Evolutionary conservation across 306 rosid species (phyloP).

Genomic region (Cicer arietinum): DNA sequence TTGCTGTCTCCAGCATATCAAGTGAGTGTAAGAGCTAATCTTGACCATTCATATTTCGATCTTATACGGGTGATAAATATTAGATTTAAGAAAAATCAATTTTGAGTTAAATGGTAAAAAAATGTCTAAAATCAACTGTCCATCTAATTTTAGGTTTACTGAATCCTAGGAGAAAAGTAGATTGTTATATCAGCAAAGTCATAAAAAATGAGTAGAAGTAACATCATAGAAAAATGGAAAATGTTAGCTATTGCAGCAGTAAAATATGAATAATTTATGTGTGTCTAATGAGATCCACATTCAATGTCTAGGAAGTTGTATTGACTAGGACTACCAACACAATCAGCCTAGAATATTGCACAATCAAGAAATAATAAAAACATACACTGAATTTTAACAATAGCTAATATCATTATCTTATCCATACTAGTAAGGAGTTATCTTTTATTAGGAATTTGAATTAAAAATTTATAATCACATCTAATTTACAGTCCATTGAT

Average conservation of each 20-base stretch:
- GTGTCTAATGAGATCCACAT: too few species aligned
- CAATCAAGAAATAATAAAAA: too few species aligned
- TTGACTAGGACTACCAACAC: too few species aligned
- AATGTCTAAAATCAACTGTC: slow-evolving; percentile 30
- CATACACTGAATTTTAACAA: too few species aligned
- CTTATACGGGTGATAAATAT: neutral
- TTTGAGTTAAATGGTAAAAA: neutral
- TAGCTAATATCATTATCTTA: slow-evolving; percentile 14
- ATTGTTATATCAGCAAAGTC: neutral
- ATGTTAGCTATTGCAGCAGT: neutral
- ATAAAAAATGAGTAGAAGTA: slow-evolving; percentile 10
- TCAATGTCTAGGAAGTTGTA: too few species aligned
- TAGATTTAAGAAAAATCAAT: neutral
- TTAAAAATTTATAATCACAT: neutral
- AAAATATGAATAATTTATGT: too few species aligned
- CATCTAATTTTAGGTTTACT: slow-evolving; percentile 19
- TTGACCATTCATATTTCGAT: neutral
- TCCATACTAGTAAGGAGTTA: slow-evolving; percentile 9
- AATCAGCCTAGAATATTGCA: too few species aligned
- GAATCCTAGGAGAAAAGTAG: slow-evolving; percentile 5
- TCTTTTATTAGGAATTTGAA: neutral
- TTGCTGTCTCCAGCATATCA: neutral
- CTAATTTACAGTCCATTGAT: neutral
- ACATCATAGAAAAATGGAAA: neutral
- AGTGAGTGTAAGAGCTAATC: neutral